phyloP scores from a whole-genome alignment of 2,329 filamentous ascomycete species.

The Gaeumannomyces sp. region DNA sequence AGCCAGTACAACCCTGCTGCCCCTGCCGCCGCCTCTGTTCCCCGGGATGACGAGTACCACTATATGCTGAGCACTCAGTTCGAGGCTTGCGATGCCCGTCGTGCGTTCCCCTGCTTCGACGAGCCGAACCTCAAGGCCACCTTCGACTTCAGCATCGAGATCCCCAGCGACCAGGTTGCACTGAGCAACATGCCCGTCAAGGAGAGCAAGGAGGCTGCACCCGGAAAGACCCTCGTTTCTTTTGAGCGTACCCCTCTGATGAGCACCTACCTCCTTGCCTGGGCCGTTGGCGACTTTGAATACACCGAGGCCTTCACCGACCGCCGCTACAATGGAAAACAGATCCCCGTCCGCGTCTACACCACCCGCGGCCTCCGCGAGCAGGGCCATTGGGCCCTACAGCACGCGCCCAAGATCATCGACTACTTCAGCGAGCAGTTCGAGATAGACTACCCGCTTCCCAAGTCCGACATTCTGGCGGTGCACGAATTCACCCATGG shows the following conservation, averaged over 20 bases:
- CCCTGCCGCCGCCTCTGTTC: constrained; percentile 68
- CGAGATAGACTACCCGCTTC: constrained; percentile 84
- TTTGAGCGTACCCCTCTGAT: constrained; percentile 85
- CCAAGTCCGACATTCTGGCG: constrained; percentile 84
- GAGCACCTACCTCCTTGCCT: constrained; percentile 87
- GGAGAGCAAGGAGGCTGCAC: constrained; percentile 46
- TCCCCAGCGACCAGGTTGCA: constrained; percentile 81
- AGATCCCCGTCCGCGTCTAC: constrained; percentile 89
- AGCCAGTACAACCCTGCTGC: constrained; percentile 71
- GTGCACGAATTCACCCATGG: constrained; percentile 87
- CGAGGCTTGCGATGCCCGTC: constrained; percentile 88
- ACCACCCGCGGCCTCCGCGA: constrained; percentile 91
- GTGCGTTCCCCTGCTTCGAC: constrained; percentile 96
- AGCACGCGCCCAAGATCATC: constrained; percentile 87
- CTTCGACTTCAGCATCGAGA: constrained; percentile 88
- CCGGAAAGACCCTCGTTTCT: constrained; percentile 65
- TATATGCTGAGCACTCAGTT: constrained; percentile 95
- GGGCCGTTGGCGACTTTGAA: constrained; percentile 96
- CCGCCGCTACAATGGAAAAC: constrained; percentile 84
- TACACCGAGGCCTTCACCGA: constrained; percentile 89
- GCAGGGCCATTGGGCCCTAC: constrained; percentile 81
- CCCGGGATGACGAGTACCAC: constrained; percentile 61
- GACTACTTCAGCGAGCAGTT: constrained; percentile 97
- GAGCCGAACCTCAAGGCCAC: constrained; percentile 96
- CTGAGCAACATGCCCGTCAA: constrained; percentile 95